phyloP scores from a whole-genome alignment of 768 basidiomycete species.

The Tubosaeta sp. region DNA sequence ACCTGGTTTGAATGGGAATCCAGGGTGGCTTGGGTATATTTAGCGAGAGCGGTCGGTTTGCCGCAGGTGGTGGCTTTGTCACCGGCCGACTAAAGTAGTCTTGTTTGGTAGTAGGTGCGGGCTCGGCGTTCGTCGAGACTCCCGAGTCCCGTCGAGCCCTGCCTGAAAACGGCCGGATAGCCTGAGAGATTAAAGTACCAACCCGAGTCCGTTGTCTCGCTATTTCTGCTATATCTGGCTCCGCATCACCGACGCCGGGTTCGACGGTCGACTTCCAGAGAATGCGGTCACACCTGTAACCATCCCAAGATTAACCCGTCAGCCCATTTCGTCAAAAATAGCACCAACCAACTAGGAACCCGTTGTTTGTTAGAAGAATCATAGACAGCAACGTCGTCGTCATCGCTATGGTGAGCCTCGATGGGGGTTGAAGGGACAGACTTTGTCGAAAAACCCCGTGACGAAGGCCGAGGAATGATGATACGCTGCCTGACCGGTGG shows the following conservation, averaged over 20 bases:
- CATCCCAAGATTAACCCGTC: slow-evolving; percentile 3
- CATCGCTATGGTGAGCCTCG: slow-evolving; percentile 34
- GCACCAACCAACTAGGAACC: slow-evolving; percentile 75
- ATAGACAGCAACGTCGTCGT: slow-evolving; percentile 62
- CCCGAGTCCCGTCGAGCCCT: slow-evolving; percentile 37
- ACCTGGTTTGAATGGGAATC: slow-evolving; percentile 17
- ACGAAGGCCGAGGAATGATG: slow-evolving; percentile 23
- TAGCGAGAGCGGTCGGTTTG: slow-evolving; percentile 18
- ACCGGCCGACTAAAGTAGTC: slow-evolving; percentile 19
- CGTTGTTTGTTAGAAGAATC: slow-evolving; percentile 79
- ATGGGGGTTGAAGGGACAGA: slow-evolving; percentile 28
- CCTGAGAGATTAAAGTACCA: slow-evolving; percentile 50
- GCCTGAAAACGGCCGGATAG: slow-evolving; percentile 44
- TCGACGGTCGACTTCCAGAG: slow-evolving; percentile 73
- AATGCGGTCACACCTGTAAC: slow-evolving; percentile 74
- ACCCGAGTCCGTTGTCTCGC: slow-evolving; percentile 43
- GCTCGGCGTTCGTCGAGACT: slow-evolving; percentile 28
- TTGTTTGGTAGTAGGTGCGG: slow-evolving; percentile 15
- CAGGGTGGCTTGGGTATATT: slow-evolving; percentile 19
- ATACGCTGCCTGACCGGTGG: slow-evolving; percentile 19
- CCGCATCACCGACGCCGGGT: slow-evolving; percentile 41
- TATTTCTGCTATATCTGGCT: slow-evolving; percentile 31
- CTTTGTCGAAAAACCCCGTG: slow-evolving; percentile 27
- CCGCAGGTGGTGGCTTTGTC: slow-evolving; percentile 8
- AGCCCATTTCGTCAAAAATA: background rate